Base-by-base conservation (phyloP, 2,329 filamentous ascomycete genomes). In the Colletotrichum limetticola region DNA sequence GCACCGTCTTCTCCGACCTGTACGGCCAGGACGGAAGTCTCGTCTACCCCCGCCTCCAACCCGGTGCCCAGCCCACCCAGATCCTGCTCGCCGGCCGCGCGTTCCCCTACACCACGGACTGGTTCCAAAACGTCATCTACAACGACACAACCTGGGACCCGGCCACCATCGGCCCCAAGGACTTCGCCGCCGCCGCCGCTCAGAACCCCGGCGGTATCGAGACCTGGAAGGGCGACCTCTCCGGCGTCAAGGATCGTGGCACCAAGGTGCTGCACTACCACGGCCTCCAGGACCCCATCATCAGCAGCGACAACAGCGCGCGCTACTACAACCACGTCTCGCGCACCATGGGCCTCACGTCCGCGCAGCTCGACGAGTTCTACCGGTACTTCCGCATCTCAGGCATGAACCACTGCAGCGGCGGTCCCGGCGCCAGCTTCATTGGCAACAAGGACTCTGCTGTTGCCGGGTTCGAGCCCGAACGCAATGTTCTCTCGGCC, bases 271-370 rank as follows among this genome's bases (percentile, higher is more conserved):
- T 88, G 9, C 81, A 86, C 77, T 88, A 86, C 78, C 86, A 88
- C 72, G 86, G 86, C 1, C 78, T 81, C 5, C 79, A 82, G 12
- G 85, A 87, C 74, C 81, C 79, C 9, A 78, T 85, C 9, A 82
- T 87, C 70, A 81, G 83, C 5, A 79, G 79, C 58, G 87, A 83
- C 46, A 86, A 85, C 77, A 84, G 82, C 7, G 82, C 83, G 12
- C 79, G 84, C 16, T 88, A 88, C 81, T 88, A 88, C 78, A 80
- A 87, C 58, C 81, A 87, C 67, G 84, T 88, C 11, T 79, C 81
- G 7, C 24, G 78, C 24, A 86, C 84, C 0, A 87, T 88, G 86
- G 75, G 75, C 5, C 77, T 82, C 0, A 74, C 78, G 0, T 64
- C 78, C 1, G 61, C 73, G 0, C 75, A 83, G 71, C 78, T 87